Conservation (phyloP, 108 stramenopile species). For the Nannochloropsis gaditana region DNA sequence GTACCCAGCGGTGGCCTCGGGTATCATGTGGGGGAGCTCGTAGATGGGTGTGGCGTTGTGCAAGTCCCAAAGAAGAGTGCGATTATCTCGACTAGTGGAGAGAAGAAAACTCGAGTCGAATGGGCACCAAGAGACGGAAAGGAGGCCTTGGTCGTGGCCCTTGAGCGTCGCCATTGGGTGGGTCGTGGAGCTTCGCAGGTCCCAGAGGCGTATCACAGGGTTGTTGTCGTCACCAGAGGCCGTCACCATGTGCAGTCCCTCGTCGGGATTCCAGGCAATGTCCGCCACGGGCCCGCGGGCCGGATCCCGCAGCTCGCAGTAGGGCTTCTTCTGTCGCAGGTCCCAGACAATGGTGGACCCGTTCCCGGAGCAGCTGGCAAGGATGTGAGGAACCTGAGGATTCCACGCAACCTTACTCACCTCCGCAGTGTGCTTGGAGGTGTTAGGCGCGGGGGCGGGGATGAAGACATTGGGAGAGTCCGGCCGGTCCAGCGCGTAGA, state of each 20-base stretch:
- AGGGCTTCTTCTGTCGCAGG: conserved; percentile 80
- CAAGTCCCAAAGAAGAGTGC: conserved; percentile 92
- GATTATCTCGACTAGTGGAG: conserved; percentile 85
- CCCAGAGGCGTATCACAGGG: conserved; percentile 86
- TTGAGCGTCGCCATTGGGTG: conserved; percentile 77
- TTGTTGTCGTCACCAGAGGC: conserved; percentile 79
- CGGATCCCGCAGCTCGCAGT: conserved; percentile 75
- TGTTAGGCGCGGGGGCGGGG: conserved; percentile 50
- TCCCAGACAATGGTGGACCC: conserved; percentile 91
- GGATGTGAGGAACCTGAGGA: conserved; percentile 84
- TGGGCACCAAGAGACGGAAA: conserved; percentile 91
- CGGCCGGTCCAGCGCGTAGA: conserved; percentile 58
- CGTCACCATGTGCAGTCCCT: conserved; percentile 87
- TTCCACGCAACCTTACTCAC: conserved; percentile 90
- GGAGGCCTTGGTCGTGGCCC: conserved; percentile 81
- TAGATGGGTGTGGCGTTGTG: conserved; percentile 69
- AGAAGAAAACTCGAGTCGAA: conserved; percentile 42
- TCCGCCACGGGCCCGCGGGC: conserved; percentile 64
- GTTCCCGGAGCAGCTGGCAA: conserved; percentile 73
- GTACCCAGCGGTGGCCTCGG: conserved; percentile 25
- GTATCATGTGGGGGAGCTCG: conserved; percentile 59
- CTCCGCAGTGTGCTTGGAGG: conserved; percentile 64
- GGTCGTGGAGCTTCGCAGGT: conserved; percentile 79
- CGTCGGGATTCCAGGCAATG: conserved; percentile 85
- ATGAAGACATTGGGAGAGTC: conserved; percentile 52